Percentiles rank a stretch among this genome's conserved stretches.
phyloP scores from a whole-genome alignment of 2,329 filamentous ascomycete genomes.

The Hymenoscyphus salicellus region DNA sequence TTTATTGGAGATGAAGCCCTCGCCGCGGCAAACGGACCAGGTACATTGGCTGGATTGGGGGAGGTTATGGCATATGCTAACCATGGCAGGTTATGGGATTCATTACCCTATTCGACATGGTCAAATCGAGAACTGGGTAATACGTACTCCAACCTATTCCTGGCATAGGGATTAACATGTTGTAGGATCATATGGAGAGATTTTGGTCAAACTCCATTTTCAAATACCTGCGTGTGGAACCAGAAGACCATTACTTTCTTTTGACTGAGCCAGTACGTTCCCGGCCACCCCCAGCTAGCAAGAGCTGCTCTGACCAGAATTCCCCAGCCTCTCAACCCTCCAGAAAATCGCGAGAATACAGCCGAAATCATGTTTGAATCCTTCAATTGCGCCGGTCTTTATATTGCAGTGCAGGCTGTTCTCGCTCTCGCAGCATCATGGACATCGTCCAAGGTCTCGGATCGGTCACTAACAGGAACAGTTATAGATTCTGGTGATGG shows the following conservation, averaged over 20 bases:
- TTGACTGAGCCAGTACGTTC: slow-evolving; percentile 85
- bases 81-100: slow-evolving; percentile 74
- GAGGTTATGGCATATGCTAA: slow-evolving; percentile 16
- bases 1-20: slow-evolving; percentile 98
- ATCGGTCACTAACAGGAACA: slow-evolving; percentile 91
- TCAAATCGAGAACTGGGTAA: slow-evolving; percentile 97
- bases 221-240: slow-evolving; percentile 97
- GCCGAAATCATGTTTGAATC: slow-evolving; percentile 99
- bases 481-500: slow-evolving; percentile 98
- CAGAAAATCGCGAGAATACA: slow-evolving; percentile 97
- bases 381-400: slow-evolving; percentile 98
- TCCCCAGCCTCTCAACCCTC: slow-evolving; percentile 83
- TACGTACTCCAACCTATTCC: slow-evolving; percentile 26
- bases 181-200: slow-evolving; percentile 94
- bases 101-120: slow-evolving; percentile 98
- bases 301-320: background rate
- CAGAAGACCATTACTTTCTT: slow-evolving; percentile 97
- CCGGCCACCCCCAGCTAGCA: background rate
- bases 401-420: slow-evolving; percentile 97
- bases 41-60: slow-evolving; percentile 42
- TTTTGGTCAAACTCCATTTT: slow-evolving; percentile 99
- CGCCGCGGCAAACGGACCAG: slow-evolving; percentile 76
- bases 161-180: slow-evolving; percentile 20
- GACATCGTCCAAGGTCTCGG: slow-evolving; percentile 97
- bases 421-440: slow-evolving; percentile 94